Base-by-base conservation (phyloP, 768 basidiomycete species). In the Kwoniella dendrophila region DNA sequence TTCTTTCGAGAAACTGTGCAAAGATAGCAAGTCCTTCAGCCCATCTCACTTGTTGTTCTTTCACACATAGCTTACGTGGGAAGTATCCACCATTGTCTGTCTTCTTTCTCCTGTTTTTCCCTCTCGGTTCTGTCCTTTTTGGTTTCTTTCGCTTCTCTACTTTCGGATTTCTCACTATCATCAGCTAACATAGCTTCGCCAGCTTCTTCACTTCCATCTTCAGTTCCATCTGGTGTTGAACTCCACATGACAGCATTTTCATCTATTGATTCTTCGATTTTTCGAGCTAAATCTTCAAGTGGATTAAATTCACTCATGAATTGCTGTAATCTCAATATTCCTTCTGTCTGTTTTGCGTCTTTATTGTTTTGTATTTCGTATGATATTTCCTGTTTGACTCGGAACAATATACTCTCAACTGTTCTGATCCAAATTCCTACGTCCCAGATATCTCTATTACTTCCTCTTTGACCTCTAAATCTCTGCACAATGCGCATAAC, bases 401-500 rank as follows among this genome's bases (percentile, higher is more conserved):
- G 34, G 3, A 34, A 40, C 0, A 64, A 32, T 2, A 78, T 54
- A 43, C 62, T 30, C 22, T 58, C 58, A 11, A 74, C 61, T 0
- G 54, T 59, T 30, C 72, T 52, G 44, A 77, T 70, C 67, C 73
- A 72, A 14, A 44, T 22, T 51, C 58, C 69, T 12, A 70, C 58
- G 27, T 75, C 72, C 74, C 73, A 73, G 11, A 75, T 62, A 60
- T 79, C 78, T 22, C 70, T 26, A 10, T 65, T 71, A 55, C 64
- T 64, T 8, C 74, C 74, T 47, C 68, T 43, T 26, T 60, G 36
- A 14, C 66, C 64, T 41, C 60, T 64, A 59, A 79, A 76, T 4
- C 69, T 58, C 58, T 79, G 78, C 2, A 79, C 33, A 44, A 73
- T 64, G n/a, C 76, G 48, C 62, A 71, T 71, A 29, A 78, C 65